Percentiles rank a stretch among this genome's conserved stretches.
These are phyloP conservation scores for Chrysoporthe puriensis DNA, from an alignment of 2,329 filamentous ascomycete species.

Conservation along the genomic window DNA sequence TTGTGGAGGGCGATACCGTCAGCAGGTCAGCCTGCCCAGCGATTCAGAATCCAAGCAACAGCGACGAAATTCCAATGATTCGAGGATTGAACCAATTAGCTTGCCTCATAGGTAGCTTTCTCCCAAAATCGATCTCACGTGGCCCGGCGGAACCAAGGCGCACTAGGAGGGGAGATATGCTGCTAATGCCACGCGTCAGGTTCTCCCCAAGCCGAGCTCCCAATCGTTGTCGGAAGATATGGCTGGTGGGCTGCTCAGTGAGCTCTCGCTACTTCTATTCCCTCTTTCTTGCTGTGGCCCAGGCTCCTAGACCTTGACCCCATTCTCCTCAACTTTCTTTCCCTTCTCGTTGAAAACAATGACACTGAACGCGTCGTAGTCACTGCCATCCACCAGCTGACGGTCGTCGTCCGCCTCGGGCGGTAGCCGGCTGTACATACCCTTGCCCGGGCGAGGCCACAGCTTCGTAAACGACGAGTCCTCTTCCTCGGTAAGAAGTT, in stretches of 20 bases:
- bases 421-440: constrained; percentile 35
- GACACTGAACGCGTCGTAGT: constrained; percentile 37
- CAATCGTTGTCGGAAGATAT: not conserved
- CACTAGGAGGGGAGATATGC: too few species aligned
- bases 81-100: too few species aligned
- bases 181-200: not conserved
- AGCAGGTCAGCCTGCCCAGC: not conserved
- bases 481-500: constrained; percentile 34
- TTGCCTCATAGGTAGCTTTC: too few species aligned
- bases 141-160: too few species aligned
- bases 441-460: constrained; percentile 37
- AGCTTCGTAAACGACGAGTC: constrained; percentile 34
- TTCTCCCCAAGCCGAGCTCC: not conserved
- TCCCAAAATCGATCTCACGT: too few species aligned
- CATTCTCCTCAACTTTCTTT: constrained; percentile 38
- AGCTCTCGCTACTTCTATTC: not conserved
- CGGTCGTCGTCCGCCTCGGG: constrained; percentile 35
- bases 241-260: not conserved
- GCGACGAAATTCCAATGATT: too few species aligned
- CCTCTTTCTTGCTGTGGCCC: not conserved
- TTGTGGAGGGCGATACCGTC: not conserved
- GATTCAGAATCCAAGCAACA: not conserved
- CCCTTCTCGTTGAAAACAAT: constrained; percentile 37
- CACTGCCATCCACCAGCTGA: constrained; percentile 35
- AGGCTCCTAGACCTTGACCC: constrained; percentile 32